Percentiles rank a stretch among this genome's conserved stretches.
Evolutionary conservation across 345 rosid genomes (phyloP).

Genomic region (Salix arbutifolia): DNA sequence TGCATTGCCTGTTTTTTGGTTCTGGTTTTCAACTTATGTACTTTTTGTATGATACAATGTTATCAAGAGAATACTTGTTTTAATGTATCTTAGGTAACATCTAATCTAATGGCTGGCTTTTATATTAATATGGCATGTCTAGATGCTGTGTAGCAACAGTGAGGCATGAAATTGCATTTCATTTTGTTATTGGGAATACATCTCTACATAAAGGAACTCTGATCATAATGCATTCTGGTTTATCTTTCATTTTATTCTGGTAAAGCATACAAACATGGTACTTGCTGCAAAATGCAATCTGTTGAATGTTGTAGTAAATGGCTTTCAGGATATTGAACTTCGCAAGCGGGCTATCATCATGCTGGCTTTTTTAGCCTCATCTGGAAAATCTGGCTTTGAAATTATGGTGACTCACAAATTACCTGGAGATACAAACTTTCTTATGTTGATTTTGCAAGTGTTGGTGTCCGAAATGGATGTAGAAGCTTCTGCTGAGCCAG

Average conservation of each 20-base stretch:
- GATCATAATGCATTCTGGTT: background rate
- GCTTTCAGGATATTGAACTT: slow-evolving; percentile 69
- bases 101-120: background rate
- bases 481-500: slow-evolving; percentile 43
- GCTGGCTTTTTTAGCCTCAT: slow-evolving; percentile 71
- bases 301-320: slow-evolving; percentile 9
- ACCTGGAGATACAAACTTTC: slow-evolving; percentile 50
- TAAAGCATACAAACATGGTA: background rate
- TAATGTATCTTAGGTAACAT: background rate
- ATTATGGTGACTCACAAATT: slow-evolving; percentile 47
- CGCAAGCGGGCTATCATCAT: slow-evolving; percentile 51
- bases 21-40: background rate
- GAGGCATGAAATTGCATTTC: background rate
- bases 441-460: slow-evolving; percentile 64
- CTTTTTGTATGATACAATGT: background rate
- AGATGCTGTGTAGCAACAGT: background rate
- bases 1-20: background rate
- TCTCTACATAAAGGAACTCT: background rate
- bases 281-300: background rate
- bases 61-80: background rate
- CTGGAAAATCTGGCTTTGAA: slow-evolving; percentile 70
- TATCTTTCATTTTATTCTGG: background rate
- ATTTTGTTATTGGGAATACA: background rate
- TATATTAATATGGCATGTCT: background rate
- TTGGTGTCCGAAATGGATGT: slow-evolving; percentile 58